Evolutionary conservation across 208 protist species (phyloP).

Genomic region (Leishmania mexicana): DNA sequence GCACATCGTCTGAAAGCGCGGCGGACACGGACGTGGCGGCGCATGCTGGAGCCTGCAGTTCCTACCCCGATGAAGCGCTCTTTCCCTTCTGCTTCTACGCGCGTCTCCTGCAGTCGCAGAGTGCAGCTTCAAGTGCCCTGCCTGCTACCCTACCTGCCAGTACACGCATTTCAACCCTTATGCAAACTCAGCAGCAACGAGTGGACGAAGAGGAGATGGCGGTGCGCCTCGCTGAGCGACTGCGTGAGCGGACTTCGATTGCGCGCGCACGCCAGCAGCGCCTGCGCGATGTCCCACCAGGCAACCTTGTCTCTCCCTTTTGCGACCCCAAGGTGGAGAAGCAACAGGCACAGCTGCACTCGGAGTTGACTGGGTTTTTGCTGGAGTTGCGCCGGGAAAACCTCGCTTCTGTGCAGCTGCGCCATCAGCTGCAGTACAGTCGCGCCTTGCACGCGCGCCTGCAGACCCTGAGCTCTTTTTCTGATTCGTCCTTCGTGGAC

Average conservation of each 20-base stretch:
- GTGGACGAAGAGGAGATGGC: conserved; percentile 29
- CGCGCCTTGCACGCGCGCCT: conserved; percentile 16
- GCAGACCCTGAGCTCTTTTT: not conserved
- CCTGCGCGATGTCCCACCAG: not conserved
- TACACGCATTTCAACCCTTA: not conserved
- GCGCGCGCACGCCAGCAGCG: not conserved
- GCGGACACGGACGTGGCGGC: not conserved
- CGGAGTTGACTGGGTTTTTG: conserved; percentile 62
- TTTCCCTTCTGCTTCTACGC: conserved; percentile 65
- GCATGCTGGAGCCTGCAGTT: not conserved
- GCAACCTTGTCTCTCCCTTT: conserved; percentile 18
- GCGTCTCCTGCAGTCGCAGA: conserved; percentile 30
- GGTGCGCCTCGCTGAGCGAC: conserved; percentile 29
- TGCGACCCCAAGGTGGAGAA: conserved; percentile 58
- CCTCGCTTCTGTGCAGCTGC: conserved; percentile 30
- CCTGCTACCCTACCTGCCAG: not conserved
- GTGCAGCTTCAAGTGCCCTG: not conserved
- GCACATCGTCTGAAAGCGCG: not conserved
- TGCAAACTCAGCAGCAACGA: conserved; percentile 10
- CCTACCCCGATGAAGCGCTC: not conserved
- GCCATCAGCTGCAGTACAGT: conserved; percentile 41
- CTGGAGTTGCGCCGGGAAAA: conserved; percentile 45
- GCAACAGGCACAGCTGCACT: conserved; percentile 41
- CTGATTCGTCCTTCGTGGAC: not conserved
- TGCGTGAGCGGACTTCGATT: conserved; percentile 16